phyloP scores from a whole-genome alignment of 2,329 filamentous ascomycete genomes.

The Nannizziopsis arthrosporioides region DNA sequence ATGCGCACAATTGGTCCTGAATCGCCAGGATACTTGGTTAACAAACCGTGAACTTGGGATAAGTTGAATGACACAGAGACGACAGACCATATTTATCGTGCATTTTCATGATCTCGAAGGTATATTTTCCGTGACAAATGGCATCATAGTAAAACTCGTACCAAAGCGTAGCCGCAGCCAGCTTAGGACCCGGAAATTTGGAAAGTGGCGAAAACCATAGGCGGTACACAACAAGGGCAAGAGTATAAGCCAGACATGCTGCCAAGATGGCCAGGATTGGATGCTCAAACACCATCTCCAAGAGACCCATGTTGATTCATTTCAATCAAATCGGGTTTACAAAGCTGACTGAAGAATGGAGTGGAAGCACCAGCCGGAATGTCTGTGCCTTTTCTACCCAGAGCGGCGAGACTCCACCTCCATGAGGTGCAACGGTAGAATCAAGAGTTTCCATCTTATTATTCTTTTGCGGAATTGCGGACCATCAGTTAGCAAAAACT shows the following conservation, averaged over 20 bases:
- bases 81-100: slow-evolving; percentile 23
- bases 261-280: background rate
- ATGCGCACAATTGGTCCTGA: slow-evolving; percentile 27
- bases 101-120: slow-evolving; percentile 21
- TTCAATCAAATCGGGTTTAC: background rate
- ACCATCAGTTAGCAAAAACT: too few relatives aligned
- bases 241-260: slow-evolving; percentile 4
- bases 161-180: slow-evolving; percentile 17
- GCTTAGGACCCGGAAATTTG: slow-evolving; percentile 19
- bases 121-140: slow-evolving; percentile 19
- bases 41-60: background rate
- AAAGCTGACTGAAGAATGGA: slow-evolving; percentile 1
- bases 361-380: background rate
- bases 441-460: background rate
- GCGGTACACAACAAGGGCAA: slow-evolving; percentile 14
- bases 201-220: slow-evolving; percentile 18
- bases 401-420: background rate
- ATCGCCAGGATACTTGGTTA: background rate
- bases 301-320: slow-evolving; percentile 2
- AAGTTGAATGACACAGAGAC: background rate
- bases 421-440: background rate
- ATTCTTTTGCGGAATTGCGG: background rate
- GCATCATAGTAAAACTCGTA: slow-evolving; percentile 21
- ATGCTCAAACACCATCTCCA: background rate
- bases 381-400: slow-evolving; percentile 2